Percentiles rank a stretch among this genome's conserved stretches.
Conservation (phyloP, 140 eudicot genomes). For the Ambrosia hybrid region DNA sequence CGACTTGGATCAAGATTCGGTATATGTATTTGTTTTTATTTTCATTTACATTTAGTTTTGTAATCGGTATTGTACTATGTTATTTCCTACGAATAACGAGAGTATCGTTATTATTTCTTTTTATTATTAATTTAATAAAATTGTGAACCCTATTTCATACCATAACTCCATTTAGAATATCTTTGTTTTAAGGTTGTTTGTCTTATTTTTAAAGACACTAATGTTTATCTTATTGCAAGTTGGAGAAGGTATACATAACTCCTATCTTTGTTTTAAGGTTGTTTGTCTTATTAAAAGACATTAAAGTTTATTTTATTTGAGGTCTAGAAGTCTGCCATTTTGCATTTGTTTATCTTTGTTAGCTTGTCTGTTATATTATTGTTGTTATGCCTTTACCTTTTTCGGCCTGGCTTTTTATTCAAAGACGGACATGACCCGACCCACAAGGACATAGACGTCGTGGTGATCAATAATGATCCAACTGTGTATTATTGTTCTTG, state of each 20-base stretch:
- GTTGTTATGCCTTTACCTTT: not conserved
- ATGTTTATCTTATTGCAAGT: slow-evolving; percentile 8
- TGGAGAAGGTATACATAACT: slow-evolving; percentile 26
- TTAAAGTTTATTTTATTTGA: slow-evolving; percentile 14
- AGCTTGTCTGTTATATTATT: slow-evolving; percentile 18
- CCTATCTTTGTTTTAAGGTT: slow-evolving; percentile 23
- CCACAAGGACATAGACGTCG: not conserved
- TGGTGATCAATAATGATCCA: not conserved
- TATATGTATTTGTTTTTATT: too few relatives aligned
- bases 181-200: slow-evolving; percentile 16
- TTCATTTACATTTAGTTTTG: too few relatives aligned
- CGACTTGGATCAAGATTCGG: too few relatives aligned
- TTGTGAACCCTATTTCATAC: too few relatives aligned
- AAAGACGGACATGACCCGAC: not conserved
- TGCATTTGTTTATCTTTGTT: not conserved
- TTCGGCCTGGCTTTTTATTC: not conserved
- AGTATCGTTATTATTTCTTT: too few relatives aligned
- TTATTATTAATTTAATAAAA: too few relatives aligned
- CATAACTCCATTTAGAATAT: slow-evolving; percentile 26
- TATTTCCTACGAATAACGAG: too few relatives aligned
- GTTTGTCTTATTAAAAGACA: slow-evolving; percentile 8
- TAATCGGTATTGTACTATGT: too few relatives aligned
- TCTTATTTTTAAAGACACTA: slow-evolving; percentile 3
- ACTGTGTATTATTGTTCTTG: slow-evolving; percentile 22
- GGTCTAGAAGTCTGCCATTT: slow-evolving; percentile 6